Evolutionary conservation across 1,284 basidiomycete species (phyloP).

Genomic region (Sporisorium reilianum): DNA sequence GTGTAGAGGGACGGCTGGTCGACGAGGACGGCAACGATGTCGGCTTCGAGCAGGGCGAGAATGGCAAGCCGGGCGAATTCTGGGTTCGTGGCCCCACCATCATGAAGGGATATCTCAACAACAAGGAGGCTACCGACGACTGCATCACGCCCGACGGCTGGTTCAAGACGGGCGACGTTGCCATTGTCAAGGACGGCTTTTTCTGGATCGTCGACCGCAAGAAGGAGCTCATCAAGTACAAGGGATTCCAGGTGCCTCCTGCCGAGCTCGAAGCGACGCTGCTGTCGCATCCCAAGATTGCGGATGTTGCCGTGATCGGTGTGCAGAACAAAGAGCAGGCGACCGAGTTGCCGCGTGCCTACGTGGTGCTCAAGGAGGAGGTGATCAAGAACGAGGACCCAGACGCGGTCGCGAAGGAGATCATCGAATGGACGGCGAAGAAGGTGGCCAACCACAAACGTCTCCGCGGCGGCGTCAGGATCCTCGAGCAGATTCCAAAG

Average conservation of each 20-base stretch:
- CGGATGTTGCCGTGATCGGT: constrained; percentile 52
- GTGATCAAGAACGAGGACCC: constrained; percentile 42
- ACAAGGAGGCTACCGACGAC: constrained; percentile 46
- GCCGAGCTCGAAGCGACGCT: constrained; percentile 56
- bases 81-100: constrained; percentile 44
- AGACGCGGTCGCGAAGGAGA: constrained; percentile 55
- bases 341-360: constrained; percentile 66
- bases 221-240: constrained; percentile 63
- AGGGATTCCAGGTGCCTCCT: constrained; percentile 63
- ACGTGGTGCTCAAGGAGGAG: constrained; percentile 60
- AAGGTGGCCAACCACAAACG: constrained; percentile 69
- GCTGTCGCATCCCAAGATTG: constrained; percentile 50
- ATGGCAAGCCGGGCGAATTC: constrained; percentile 68
- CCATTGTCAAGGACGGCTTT: constrained; percentile 51
- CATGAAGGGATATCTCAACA: constrained; percentile 60
- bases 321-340: constrained; percentile 43
- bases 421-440: constrained; percentile 63
- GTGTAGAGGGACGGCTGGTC: constrained; percentile 82
- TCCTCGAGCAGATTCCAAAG: constrained; percentile 62
- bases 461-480: constrained; percentile 66
- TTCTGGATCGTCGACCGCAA: constrained; percentile 63
- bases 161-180: constrained; percentile 61
- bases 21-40: constrained; percentile 70
- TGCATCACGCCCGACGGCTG: constrained; percentile 58
- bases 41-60: constrained; percentile 72